A percentile compares a stretch with the other conserved stretches of the same genome.
phyloP scores from a whole-genome alignment of 2,329 filamentous ascomycete species.

The Ophiosphaerella herpotricha region DNA sequence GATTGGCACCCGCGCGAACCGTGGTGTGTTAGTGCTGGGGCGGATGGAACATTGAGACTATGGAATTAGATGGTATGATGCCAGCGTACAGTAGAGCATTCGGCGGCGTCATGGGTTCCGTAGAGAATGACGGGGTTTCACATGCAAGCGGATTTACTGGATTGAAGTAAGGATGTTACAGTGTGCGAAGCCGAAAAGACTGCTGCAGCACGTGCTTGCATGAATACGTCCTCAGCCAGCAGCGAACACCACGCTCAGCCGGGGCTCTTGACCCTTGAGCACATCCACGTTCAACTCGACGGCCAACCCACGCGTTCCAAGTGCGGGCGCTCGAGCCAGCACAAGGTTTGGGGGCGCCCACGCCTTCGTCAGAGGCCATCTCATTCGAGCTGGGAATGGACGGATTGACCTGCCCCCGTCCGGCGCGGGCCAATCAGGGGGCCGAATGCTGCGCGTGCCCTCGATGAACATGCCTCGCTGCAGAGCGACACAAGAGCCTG shows the following conservation, averaged over 20 bases:
- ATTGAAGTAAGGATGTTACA: too few species aligned
- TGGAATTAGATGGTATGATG: constrained; percentile 62
- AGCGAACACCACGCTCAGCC: too few species aligned
- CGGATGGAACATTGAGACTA: constrained; percentile 87
- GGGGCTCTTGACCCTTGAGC: too few species aligned
- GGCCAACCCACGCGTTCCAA: constrained; percentile 22
- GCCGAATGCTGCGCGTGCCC: constrained; percentile 18
- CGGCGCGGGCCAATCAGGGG: constrained; percentile 25
- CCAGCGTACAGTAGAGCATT: constrained; percentile 11
- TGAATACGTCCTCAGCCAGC: too few species aligned
- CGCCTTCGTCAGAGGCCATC: constrained; percentile 27
- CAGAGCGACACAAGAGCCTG: constrained; percentile 30
- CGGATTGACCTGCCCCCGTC: constrained; percentile 5
- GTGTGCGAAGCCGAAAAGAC: too few species aligned
- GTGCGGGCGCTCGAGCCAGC: constrained; percentile 10
- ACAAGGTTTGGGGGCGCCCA: constrained; percentile 23
- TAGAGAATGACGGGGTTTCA: not conserved
- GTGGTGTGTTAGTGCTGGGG: constrained; percentile 92
- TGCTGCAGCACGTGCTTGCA: too few species aligned
- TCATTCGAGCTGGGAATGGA: constrained; percentile 30
- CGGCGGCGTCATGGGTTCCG: constrained; percentile 3
- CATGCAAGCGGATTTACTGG: too few species aligned
- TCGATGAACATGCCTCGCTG: constrained; percentile 2
- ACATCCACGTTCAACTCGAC: not conserved
- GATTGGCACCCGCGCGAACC: constrained; percentile 96